Conservation (phyloP, 805 yeast genomes). For the Grigorovia yakushimaensis region DNA sequence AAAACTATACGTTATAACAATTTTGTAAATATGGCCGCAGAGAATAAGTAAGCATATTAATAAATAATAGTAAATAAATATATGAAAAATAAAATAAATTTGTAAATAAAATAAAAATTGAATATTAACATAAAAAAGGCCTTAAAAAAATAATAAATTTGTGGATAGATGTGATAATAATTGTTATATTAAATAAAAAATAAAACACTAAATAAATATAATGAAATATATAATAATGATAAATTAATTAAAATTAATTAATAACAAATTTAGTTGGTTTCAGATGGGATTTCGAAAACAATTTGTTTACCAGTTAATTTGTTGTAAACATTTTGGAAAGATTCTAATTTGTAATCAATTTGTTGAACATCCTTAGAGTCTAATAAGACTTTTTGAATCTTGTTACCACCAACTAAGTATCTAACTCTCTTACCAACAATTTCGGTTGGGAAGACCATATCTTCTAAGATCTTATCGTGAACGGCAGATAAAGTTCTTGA, state of each 20-base stretch:
- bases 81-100: background rate
- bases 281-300: constrained; percentile 83
- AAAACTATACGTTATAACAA: constrained; percentile 12
- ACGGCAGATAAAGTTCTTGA: constrained; percentile 98
- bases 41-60: constrained; percentile 1
- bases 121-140: background rate
- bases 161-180: background rate
- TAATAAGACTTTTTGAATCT: constrained; percentile 93
- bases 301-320: constrained; percentile 99
- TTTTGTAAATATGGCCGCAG: constrained; percentile 14
- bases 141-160: too few species aligned
- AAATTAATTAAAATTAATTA: background rate
- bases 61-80: too few species aligned
- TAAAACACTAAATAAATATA: constrained; percentile 4
- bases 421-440: constrained; percentile 98
- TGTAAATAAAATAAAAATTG: background rate
- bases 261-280: constrained; percentile 27
- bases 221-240: constrained; percentile 5
- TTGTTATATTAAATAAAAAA: constrained; percentile 2
- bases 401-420: constrained; percentile 98
- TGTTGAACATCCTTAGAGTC: constrained; percentile 96
- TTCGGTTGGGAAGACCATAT: constrained; percentile 99
- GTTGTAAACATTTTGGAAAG: constrained; percentile 97
- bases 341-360: constrained; percentile 97
- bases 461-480: constrained; percentile 97